Conservation (phyloP, 2,329 filamentous ascomycete species). For the Epichloe typhina region DNA sequence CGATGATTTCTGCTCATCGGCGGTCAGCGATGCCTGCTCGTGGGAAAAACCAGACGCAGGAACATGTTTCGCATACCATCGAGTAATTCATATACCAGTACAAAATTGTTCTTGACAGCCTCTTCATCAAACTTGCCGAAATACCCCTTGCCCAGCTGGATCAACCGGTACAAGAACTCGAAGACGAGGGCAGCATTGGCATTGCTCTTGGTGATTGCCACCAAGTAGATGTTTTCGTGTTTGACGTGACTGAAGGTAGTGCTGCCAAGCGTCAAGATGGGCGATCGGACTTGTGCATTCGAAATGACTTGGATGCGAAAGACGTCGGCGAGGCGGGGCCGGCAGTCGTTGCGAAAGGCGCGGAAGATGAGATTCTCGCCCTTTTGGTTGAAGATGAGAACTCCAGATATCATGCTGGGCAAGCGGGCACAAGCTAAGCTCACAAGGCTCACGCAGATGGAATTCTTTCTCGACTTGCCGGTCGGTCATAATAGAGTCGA, state of each 20-base stretch:
- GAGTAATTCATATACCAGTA: constrained; percentile 90
- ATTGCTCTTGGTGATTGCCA: constrained; percentile 97
- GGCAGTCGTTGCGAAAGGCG: constrained; percentile 96
- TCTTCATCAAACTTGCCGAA: constrained; percentile 99
- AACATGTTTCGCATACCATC: constrained; percentile 48
- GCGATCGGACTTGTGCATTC: constrained; percentile 92
- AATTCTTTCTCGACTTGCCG: background rate
- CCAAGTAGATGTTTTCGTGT: constrained; percentile 97
- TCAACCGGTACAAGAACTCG: constrained; percentile 89
- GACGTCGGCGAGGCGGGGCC: constrained; percentile 92
- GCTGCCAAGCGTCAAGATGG: constrained; percentile 90
- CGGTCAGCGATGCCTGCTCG: background rate
- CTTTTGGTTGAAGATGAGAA: constrained; percentile 98
- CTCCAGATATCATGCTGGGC: constrained; percentile 78
- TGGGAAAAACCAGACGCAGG: background rate
- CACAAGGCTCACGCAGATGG: background rate
- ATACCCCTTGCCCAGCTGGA: constrained; percentile 83
- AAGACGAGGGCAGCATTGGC: constrained; percentile 97
- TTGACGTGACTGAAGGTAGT: constrained; percentile 99
- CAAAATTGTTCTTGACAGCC: constrained; percentile 99
- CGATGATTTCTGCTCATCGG: constrained; percentile 65
- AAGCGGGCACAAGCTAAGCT: background rate
- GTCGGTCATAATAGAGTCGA: background rate
- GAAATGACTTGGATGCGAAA: constrained; percentile 99
- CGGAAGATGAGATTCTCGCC: constrained; percentile 99